Base-by-base conservation (phyloP, 2,329 filamentous ascomycete species). In the Aspergillus amoenus region DNA sequence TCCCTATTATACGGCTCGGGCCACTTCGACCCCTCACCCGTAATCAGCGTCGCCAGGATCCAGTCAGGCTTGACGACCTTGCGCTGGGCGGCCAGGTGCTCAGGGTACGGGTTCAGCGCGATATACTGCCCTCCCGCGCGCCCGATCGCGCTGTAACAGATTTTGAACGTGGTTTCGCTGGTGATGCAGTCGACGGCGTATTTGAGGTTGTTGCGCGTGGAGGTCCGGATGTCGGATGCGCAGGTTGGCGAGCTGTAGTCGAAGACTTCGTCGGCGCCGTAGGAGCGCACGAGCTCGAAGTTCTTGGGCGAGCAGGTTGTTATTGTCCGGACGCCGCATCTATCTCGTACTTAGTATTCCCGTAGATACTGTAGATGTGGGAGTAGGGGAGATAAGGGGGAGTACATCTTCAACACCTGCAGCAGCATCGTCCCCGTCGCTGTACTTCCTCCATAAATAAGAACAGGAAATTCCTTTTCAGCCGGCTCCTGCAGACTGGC, bases 221-320 rank as follows among this genome's bases (percentile, higher is more conserved):
- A 51, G 8, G 39, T 32, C 5, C 54, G 53, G 42, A 65, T 65
- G 18, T 60, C 45, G 8, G 27, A 42, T 5, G 55, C 52, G 18
- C 50, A 59, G 4, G 32, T 49, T 1, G 47, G 8, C 0, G 46
- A 48, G 1, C 17, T 47, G 40, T 65, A 65, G 40, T 65, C 61
- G 22, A 61, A 63, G 5, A 56, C 56, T 2, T 27, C 30, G 8
- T 55, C 58, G 5, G 63, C 63, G 6, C 63, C 61, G 21, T 42
- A 52, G 3, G n/a, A 13, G 37, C 49, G 39, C 2, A 61, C 59
- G 2, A 62, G 56, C 6, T 57, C 52, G 17, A 57, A 57, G 41
- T 62, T 59, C 24, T 18, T 8, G 1, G 47, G 37, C 18, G 52
- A 56, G 47, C 52, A 56, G 13, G 51, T 54, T 9, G 56, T 49